phyloP scores from a whole-genome alignment of 257 asterid species.

The Verbascum thapsus region DNA sequence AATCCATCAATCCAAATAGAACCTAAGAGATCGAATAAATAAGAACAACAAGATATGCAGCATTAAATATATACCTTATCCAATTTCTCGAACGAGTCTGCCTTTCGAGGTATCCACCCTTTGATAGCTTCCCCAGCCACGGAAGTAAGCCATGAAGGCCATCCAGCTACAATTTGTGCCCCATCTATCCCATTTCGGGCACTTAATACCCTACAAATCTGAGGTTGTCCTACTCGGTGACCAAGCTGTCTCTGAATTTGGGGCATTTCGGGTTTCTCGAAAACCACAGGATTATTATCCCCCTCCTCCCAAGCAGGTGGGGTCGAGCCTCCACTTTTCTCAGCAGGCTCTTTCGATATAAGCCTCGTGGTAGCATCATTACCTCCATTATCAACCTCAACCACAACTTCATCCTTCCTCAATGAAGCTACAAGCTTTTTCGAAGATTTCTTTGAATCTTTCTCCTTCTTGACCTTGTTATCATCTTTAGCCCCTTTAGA shows the following conservation, averaged over 20 bases:
- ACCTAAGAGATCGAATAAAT: background rate
- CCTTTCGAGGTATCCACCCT: conserved; percentile 91
- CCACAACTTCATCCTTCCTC: conserved; percentile 50
- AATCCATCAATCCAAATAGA: too few species aligned
- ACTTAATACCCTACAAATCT: conserved; percentile 56
- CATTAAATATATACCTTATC: conserved; percentile 59
- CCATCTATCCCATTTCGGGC: conserved; percentile 75
- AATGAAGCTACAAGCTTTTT: conserved; percentile 51
- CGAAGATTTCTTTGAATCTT: conserved; percentile 51
- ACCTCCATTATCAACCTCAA: conserved; percentile 62
- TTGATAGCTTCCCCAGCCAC: conserved; percentile 94
- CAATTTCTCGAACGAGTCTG: conserved; percentile 87
- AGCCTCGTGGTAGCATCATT: conserved; percentile 63
- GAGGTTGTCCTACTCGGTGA: conserved; percentile 48
- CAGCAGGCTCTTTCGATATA: conserved; percentile 55
- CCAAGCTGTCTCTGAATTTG: conserved; percentile 38
- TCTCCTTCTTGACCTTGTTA: conserved; percentile 46
- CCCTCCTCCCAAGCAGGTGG: conserved; percentile 54
- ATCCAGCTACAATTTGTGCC: conserved; percentile 84
- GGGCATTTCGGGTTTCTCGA: conserved; percentile 42
- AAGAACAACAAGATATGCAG: conserved; percentile 1
- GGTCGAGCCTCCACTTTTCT: conserved; percentile 65
- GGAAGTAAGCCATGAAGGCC: conserved; percentile 88
- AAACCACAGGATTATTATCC: conserved; percentile 43
- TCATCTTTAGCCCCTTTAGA: conserved; percentile 65